Evolutionary conservation across 306 rosid genomes (phyloP), one percentile per base, ranked within the genome.

Genomic region (Pueraria montana): DNA sequence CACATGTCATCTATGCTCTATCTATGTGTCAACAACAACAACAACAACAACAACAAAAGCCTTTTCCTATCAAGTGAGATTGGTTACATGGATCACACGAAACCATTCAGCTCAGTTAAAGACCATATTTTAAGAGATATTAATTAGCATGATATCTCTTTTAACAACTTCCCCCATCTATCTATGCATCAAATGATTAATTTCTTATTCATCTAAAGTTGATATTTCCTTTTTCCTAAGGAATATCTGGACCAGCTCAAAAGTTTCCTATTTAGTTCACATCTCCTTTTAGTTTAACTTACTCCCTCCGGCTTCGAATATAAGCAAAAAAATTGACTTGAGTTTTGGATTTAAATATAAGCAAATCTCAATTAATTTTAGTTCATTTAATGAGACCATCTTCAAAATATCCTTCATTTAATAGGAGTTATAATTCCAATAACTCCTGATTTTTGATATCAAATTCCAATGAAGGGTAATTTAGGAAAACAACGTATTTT

Each of bases 161-260:
- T 52, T 52, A 52, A 8, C 23, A 52, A 52, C 11, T 52, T 52
- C 23, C 59, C 27, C 27, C 32, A 24, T 69, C 32, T 10, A 48
- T 73, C 16, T 52, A 26, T 43, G 40, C 59, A 24, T 79, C 42
- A 50, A 52, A 11, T 2, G 42, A 23, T 56, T 7, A 38, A 56
- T 56, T 56, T 56, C 40, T 67, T 79, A 18, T 3, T 17, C 27
- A 30, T 79, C 20, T 34, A 8, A 68, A 16, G 5, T 8, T n/a
- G 18, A 48, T 67, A 79, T 67, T 52, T 67, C 64, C 66, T 24
- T 79, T 50, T 34, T 16, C 40, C 21, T 16, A 11, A 53, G 68
- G 45, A 34, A 34, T 65, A 10, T 32, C 6, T n/a, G 17, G 9
- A 61, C 11, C 72, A 46, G 11, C 30, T 67, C 27, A 66, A 1